Evolutionary conservation across 345 rosid genomes (phyloP).

Genomic region (Murraya koenigii): DNA sequence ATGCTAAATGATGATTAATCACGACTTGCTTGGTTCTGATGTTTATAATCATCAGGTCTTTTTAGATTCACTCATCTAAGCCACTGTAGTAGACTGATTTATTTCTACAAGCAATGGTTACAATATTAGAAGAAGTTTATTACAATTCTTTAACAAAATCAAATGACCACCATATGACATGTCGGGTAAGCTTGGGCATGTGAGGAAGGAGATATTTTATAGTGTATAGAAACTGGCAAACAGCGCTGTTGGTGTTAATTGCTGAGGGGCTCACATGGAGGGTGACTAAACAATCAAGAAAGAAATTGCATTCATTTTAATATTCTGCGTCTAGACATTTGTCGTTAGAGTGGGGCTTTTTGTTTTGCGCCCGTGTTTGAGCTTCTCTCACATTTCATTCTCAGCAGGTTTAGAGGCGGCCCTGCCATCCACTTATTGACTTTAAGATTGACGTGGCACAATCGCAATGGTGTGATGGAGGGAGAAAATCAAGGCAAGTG

Average conservation of each 20-base stretch:
- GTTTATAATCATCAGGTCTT: too few species aligned
- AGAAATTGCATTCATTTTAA: too few species aligned
- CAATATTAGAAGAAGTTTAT: background rate
- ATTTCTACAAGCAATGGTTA: too few species aligned
- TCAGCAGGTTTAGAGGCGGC: background rate
- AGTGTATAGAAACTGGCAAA: background rate
- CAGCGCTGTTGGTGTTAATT: background rate
- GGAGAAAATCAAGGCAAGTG: background rate
- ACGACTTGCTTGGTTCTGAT: too few species aligned
- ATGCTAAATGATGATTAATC: too few species aligned
- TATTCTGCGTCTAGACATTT: too few species aligned
- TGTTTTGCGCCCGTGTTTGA: slow-evolving; percentile 4
- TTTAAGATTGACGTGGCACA: slow-evolving; percentile 12
- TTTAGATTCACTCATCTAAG: too few species aligned
- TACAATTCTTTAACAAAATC: background rate
- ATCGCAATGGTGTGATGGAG: background rate
- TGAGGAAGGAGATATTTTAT: slow-evolving; percentile 26
- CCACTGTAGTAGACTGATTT: too few species aligned
- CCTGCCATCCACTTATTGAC: background rate
- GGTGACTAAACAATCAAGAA: background rate
- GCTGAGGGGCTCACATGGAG: slow-evolving; percentile 24
- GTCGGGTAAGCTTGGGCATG: slow-evolving; percentile 26
- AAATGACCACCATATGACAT: background rate
- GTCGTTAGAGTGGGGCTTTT: too few species aligned
- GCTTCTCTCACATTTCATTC: slow-evolving; percentile 19